Conservation (phyloP, 148 eudicot genomes). For the Amaranthus cruentus region DNA sequence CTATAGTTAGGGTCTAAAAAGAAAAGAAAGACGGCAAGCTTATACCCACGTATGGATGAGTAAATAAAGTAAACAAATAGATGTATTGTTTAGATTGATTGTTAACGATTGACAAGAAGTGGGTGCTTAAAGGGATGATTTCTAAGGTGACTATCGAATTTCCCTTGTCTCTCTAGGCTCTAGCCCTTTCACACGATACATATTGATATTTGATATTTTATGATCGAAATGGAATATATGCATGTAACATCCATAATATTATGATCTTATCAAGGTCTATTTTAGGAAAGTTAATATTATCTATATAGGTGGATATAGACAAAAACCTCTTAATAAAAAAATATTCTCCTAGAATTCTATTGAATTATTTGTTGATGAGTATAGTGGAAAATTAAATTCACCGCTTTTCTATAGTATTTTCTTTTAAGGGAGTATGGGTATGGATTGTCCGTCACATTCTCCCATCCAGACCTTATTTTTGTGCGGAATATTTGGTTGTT, state of each 20-base stretch:
- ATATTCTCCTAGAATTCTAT: too few relatives aligned
- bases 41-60: neutral
- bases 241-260: constrained; percentile 15
- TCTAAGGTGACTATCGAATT: constrained; percentile 17
- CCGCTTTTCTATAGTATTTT: too few relatives aligned
- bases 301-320: too few relatives aligned
- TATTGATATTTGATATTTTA: neutral
- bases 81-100: neutral
- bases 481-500: too few relatives aligned
- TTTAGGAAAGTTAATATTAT: constrained; percentile 11
- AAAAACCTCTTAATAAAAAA: too few relatives aligned
- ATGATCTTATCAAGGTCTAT: constrained; percentile 13
- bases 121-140: constrained; percentile 10
- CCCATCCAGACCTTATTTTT: too few relatives aligned
- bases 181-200: constrained; percentile 4
- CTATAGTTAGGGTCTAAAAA: too few relatives aligned
- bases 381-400: too few relatives aligned
- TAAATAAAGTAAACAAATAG: neutral
- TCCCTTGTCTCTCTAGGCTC: neutral
- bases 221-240: neutral
- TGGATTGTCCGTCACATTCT: too few relatives aligned
- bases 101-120: constrained; percentile 8
- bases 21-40: too few relatives aligned
- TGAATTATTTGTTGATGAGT: too few relatives aligned
- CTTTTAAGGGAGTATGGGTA: too few relatives aligned